Evolutionary conservation across 176 grass and related monocot genomes (phyloP), one percentile per base, ranked within the genome.

Genomic region (Cenchrus purpureus): DNA sequence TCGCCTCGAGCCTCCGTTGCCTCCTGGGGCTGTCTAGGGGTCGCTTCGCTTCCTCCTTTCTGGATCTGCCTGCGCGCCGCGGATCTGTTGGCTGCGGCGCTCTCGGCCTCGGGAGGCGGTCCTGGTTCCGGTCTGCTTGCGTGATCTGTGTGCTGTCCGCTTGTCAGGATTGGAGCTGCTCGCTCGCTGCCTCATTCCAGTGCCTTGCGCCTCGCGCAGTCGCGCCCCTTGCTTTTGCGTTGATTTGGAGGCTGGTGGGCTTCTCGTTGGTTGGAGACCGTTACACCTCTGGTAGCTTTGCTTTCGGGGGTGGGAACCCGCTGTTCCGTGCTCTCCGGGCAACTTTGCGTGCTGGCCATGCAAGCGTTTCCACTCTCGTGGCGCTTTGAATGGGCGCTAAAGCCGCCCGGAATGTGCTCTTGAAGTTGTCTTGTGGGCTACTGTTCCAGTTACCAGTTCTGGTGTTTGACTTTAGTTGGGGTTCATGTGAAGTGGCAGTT

Each of bases 331-430:
- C 44, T 52, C 68, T 20, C 9, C 3, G 25, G 22, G 28, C 70
- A 34, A 45, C 83, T 71, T 86, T 86, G 83, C 83, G 74, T 86
- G 84, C 19, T 10, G 17, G 19, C 75, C 43, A 62, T 86, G 55
- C 54, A 50, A 72, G 65, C 43, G 55, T 79, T 69, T 14, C 64
- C 52, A 43, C 40, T 50, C 83, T 76, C 58, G 17, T 53, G 46
- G 1, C 43, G 58, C 14, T 51, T 58, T 11, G 14, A 75, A 54
- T 19, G 46, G 71, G 3, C 6, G 12, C 64, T 61, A 70, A 66
- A 55, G 71, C 51, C 59, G 44, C 25, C 4, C 8, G 25, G 22
- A 79, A 52, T 62, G 65, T 86, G 54, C n/a, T 71, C 22, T 29
- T 8, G 28, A 79, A 60, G 74, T 19, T 53, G 52, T 50, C 62